Evolutionary conservation across 305 asterid genomes (phyloP).

Genomic region (Solanum hybrid): DNA sequence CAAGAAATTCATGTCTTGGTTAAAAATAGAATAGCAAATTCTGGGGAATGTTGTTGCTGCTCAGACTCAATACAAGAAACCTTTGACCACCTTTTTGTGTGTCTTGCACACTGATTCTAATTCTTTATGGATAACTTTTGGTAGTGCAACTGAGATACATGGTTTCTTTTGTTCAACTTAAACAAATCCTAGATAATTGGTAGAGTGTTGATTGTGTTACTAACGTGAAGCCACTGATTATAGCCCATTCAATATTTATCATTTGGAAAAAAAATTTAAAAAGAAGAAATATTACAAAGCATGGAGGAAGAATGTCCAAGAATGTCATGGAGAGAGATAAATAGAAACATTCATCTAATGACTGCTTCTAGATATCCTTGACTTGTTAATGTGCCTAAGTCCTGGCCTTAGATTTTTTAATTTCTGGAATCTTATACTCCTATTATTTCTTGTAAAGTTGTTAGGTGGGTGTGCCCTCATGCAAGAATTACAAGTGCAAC

Average conservation of each 20-base stretch:
- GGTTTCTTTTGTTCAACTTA: neutral
- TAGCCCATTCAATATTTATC: neutral
- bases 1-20: neutral
- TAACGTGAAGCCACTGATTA: neutral
- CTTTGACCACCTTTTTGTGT: neutral
- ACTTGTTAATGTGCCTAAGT: neutral
- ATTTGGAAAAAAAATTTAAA: neutral
- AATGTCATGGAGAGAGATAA: neutral
- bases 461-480: neutral
- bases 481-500: neutral
- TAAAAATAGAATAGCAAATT: neutral
- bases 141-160: neutral
- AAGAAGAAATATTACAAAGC: neutral
- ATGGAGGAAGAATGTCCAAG: neutral
- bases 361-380: neutral
- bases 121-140: neutral
- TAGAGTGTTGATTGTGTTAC: neutral
- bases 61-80: neutral
- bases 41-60: neutral
- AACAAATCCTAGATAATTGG: neutral
- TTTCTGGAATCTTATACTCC: neutral
- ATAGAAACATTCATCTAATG: neutral
- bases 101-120: neutral
- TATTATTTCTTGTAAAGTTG: too few relatives aligned
- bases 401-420: neutral